A percentile compares a stretch with the other conserved stretches of the same genome.
These are phyloP conservation scores for Porphyra umbilicalis DNA, from an alignment of 31 red algal species.

Conservation along the genomic window DNA sequence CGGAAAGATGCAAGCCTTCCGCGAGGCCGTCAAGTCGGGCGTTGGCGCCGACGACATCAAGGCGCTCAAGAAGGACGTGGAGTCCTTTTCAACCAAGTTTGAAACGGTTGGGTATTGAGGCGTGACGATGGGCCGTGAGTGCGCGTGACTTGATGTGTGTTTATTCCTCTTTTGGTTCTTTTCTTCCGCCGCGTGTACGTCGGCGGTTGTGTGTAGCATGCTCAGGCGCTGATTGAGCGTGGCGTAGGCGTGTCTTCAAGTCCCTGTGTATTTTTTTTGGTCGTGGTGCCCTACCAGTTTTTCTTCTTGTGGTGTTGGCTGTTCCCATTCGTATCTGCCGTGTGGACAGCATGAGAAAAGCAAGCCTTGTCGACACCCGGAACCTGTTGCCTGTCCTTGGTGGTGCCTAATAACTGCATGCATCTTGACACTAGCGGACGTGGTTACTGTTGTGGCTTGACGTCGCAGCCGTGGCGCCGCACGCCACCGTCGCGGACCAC, in stretches of 20 bases:
- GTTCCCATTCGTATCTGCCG: too few relatives aligned
- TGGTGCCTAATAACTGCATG: too few relatives aligned
- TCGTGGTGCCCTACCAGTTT: too few relatives aligned
- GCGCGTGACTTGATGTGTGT: not conserved
- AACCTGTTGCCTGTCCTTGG: too few relatives aligned
- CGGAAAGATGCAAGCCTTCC: slow-evolving; percentile 79
- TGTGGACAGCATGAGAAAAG: too few relatives aligned
- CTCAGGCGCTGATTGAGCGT: not conserved
- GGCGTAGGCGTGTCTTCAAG: not conserved
- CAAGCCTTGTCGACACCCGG: too few relatives aligned
- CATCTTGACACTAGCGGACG: too few relatives aligned
- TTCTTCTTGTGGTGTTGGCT: too few relatives aligned
- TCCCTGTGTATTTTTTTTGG: not conserved
- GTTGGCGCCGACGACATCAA: slow-evolving; percentile 47
- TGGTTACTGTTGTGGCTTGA: too few relatives aligned
- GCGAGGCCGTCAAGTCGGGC: slow-evolving; percentile 51
- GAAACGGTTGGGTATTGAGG: slow-evolving; percentile 76
- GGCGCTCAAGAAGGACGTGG: slow-evolving; percentile 73
- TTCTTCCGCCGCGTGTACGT: too few relatives aligned
- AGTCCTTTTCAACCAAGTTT: slow-evolving; percentile 55
- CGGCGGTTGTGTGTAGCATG: not conserved
- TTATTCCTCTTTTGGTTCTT: not conserved
- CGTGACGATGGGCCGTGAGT: slow-evolving; percentile 39
- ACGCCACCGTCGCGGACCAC: too few relatives aligned
- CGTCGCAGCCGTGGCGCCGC: too few relatives aligned